Base-by-base conservation (phyloP, 176 grass and related monocot species). In the Triticum dicoccoides region DNA sequence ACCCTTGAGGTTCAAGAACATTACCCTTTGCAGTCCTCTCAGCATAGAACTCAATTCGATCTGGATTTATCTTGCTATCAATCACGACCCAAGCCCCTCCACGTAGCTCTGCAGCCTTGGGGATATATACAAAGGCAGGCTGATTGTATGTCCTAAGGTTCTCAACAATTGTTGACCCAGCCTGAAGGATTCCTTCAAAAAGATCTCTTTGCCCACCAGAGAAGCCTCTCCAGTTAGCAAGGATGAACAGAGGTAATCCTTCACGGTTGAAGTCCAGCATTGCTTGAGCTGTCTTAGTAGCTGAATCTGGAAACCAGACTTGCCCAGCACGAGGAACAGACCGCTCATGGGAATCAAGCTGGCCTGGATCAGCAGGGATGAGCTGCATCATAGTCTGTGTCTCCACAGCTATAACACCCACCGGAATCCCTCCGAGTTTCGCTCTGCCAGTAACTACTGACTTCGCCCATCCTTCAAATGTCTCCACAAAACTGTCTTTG, bases 221-320 rank as follows among this genome's bases (percentile, higher is more conserved):
- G 88, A 98, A 98, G 6, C 96, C 96, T 92, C 96, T 93, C 96
- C 96, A 98, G 84, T 98, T 98, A 51, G 96, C 96, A 85, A 98
- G 92, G 68, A 98, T 96, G 78, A 98, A 98, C 32, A 98, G 76
- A 77, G 96, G 96, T 39, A 98, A 79, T 80, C 93, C 96, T 89
- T 98, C 96, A 38, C 84, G 90, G 82, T 98, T 98, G 80, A 98
- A 98, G 82, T 98, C 96, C 67, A 89, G 82, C 72, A 98, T 91
- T 12, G 96, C 93, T 71, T 98, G 96, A 27, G 96, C 91, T n/a
- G 96, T 98, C 84, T 98, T 98, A 2, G 96, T 96, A 17, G 96
- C 96, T 84, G 96, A 98, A 83, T 98, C 96, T 3, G 96, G 96
- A 83, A 98, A 98, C 96, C 96, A 98, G 69, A 98, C 96, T 79